Evolutionary conservation across 345 rosid genomes (phyloP).

Genomic region (Syzygium oleosum): DNA sequence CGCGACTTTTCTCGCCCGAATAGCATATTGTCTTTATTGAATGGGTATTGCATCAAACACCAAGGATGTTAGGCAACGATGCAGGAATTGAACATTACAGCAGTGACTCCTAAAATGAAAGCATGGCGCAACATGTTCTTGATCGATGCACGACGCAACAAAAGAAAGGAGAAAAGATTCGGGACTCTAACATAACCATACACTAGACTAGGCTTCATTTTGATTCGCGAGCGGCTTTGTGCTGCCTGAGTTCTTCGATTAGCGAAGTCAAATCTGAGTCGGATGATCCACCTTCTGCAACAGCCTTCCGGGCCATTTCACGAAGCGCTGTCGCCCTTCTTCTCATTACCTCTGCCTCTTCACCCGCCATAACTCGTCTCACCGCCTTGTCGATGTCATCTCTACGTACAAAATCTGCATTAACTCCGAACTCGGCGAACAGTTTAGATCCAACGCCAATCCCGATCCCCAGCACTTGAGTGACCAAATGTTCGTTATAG

Average conservation of each 20-base stretch:
- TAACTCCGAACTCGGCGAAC: not conserved
- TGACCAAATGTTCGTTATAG: not conserved
- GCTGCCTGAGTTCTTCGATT: not conserved
- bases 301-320: slow-evolving; percentile 14
- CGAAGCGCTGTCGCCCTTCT: not conserved
- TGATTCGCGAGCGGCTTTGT: not conserved
- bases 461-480: not conserved
- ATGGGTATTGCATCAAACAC: not conserved
- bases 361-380: not conserved
- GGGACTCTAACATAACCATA: not conserved
- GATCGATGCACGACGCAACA: not conserved
- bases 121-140: not conserved
- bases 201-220: not conserved
- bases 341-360: slow-evolving; percentile 4
- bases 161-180: not conserved
- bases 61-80: not conserved
- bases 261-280: not conserved
- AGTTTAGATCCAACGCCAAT: not conserved
- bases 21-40: not conserved
- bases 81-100: not conserved
- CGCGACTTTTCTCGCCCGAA: not conserved
- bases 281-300: slow-evolving; percentile 27
- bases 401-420: not conserved
- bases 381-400: not conserved
- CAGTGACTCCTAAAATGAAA: not conserved